A percentile compares a stretch with the other conserved stretches of the same genome.
phyloP scores from a whole-genome alignment of 164 flowering plant genomes.

The Cinnamomum micranthum region DNA sequence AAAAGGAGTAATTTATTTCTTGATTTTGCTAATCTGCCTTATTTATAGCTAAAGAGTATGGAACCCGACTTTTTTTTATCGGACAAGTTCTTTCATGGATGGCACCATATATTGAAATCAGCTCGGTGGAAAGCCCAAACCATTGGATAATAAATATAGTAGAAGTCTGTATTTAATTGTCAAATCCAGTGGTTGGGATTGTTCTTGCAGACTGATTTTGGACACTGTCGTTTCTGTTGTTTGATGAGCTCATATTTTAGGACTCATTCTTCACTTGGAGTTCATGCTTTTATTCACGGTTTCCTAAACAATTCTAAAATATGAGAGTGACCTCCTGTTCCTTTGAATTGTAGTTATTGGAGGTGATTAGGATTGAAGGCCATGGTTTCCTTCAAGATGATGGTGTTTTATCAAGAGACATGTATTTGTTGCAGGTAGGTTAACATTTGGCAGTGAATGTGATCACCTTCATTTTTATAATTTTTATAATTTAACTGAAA shows the following conservation, averaged over 20 bases:
- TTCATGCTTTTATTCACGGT: no score
- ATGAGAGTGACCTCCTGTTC: background rate
- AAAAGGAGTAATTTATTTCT: background rate
- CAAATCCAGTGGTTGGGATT: no score
- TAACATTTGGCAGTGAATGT: background rate
- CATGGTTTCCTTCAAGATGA: conserved; percentile 71
- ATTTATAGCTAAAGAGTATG: background rate
- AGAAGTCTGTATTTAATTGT: no score
- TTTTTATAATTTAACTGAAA: background rate
- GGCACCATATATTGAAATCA: background rate
- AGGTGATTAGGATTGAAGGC: conserved; percentile 74
- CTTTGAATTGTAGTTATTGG: conserved; percentile 41
- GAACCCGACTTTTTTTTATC: background rate
- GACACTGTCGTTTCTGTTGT: no score
- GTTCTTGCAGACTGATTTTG: no score
- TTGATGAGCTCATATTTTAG: no score
- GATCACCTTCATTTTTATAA: background rate
- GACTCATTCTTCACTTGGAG: no score
- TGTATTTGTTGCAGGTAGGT: conserved; percentile 64
- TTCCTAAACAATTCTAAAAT: background rate
- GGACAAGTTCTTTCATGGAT: background rate
- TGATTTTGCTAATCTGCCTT: background rate
- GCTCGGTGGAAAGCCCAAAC: background rate
- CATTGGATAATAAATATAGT: background rate
- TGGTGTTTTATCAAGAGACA: conserved; percentile 52